These are phyloP conservation scores for Byssothecium circinans DNA, from an alignment of 2,329 filamentous ascomycete genomes.

Conservation along the genomic window DNA sequence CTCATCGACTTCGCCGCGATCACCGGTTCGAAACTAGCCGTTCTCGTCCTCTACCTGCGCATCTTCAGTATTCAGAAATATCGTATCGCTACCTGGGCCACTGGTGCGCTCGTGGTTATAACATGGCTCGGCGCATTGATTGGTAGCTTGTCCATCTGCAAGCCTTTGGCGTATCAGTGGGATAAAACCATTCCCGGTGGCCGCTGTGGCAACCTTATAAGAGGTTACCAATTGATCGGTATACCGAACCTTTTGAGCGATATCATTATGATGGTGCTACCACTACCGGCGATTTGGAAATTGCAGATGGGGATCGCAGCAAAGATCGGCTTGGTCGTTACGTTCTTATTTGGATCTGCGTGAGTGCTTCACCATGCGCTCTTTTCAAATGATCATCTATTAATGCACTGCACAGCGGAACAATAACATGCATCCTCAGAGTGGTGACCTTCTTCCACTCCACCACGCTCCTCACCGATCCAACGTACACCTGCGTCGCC, in stretches of 20 bases:
- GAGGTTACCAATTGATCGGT: conserved; percentile 1
- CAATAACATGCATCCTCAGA: conserved; percentile 6
- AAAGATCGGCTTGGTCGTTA: conserved; percentile 10
- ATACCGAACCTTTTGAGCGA: conserved; percentile 12
- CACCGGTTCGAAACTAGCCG: conserved; percentile 6
- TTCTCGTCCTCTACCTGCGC: conserved; percentile 11
- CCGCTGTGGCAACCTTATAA: conserved; percentile 6
- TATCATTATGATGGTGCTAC: conserved; percentile 11
- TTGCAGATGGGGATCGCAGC: conserved; percentile 1
- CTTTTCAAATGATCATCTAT: too few relatives aligned
- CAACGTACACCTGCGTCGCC: conserved; percentile 4
- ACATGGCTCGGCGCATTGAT: conserved; percentile 1
- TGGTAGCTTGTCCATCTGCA: not conserved
- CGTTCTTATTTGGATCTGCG: conserved; percentile 8
- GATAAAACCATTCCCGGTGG: conserved; percentile 10
- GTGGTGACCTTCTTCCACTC: conserved; percentile 1
- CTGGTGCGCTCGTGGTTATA: conserved; percentile 1
- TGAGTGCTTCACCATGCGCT: too few relatives aligned
- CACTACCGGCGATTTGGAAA: conserved; percentile 7
- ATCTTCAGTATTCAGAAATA: conserved; percentile 7
- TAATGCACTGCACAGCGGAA: too few relatives aligned
- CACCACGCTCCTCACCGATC: conserved; percentile 3
- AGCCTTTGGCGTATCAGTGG: conserved; percentile 12
- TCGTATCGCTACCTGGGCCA: not conserved
- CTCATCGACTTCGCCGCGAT: conserved; percentile 4